Evolutionary conservation across 2,329 filamentous ascomycete genomes (phyloP), one percentile per base, ranked within the genome.

Genomic region (Chaetomium sp.): DNA sequence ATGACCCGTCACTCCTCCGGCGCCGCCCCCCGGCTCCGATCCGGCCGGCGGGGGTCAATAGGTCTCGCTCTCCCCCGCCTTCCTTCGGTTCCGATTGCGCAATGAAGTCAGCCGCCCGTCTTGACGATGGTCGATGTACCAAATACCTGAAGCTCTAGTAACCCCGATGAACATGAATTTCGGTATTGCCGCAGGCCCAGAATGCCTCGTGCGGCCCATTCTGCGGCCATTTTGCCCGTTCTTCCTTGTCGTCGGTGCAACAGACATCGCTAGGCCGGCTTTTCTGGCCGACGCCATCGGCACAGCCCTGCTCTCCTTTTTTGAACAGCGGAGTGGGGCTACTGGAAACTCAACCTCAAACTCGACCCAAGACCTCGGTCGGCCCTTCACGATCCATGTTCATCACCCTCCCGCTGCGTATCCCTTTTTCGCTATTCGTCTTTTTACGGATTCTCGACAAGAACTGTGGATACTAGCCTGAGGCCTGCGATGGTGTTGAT

Each of bases 171-270:
- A 35, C 25, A 16, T 31, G 21, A 25, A 31, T 25, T 19, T 57
- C 35, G 64, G 35, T 29, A 25, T 7, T 29, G 38, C 19, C 49
- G 50, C 54, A 56, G 47, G 23, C 38, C 50, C 45, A 59, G 59
- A 64, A 62, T 49, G 65, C 65, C 65, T 67, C 60, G 63, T 63
- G 65, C 59, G 65, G 65, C 65, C 65, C 21, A 13, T 50, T 60
- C 53, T 67, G 65, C 63, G 62, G 51, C 65, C 65, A 31, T 21
- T 31, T 19, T 53, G 23, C 49, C 23, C 49, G 29, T 31, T 45
- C 60, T 31, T 57, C 57, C 38, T 35, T 38, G 35, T 47, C 49
- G 42, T 29, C 47, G 61, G 35, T 19, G 38, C 25, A 29, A 51
- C 49, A 56, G 19, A 23, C 23, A 8, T 33, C 29, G 29, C 58